Percentiles rank a stretch among this genome's conserved stretches.
Evolutionary conservation across 2,329 filamentous ascomycete species (phyloP).

Genomic region (Colletotrichum camelliae): DNA sequence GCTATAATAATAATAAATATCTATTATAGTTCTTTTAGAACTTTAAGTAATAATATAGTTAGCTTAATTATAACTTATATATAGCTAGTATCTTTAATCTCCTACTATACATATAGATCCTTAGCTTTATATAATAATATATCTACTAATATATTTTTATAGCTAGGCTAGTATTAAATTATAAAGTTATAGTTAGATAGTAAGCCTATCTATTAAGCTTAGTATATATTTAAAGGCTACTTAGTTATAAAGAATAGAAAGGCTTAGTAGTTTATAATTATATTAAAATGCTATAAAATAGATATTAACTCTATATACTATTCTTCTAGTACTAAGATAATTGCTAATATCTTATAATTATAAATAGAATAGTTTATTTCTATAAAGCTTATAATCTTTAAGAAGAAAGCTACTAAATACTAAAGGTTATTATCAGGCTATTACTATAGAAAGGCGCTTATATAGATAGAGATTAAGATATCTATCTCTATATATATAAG

Average conservation of each 20-base stretch:
- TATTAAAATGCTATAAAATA: not conserved
- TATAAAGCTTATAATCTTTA: not conserved
- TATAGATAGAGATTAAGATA: not conserved
- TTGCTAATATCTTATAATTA: not conserved
- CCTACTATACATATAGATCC: not conserved
- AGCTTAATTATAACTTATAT: not conserved
- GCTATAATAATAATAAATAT: not conserved
- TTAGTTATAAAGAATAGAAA: not conserved
- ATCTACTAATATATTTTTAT: not conserved
- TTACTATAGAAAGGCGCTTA: not conserved
- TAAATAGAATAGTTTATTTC: not conserved
- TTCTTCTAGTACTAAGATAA: not conserved
- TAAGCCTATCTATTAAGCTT: not conserved
- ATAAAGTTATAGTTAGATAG: not conserved
- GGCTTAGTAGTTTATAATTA: not conserved
- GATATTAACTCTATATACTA: not conserved
- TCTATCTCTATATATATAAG: not conserved
- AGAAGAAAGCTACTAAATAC: not conserved
- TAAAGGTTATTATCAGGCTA: not conserved
- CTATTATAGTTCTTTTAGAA: accelerated
- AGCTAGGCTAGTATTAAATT: not conserved
- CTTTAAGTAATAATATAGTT: not conserved
- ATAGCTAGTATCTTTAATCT: not conserved
- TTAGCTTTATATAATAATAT: not conserved
- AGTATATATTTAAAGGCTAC: not conserved